Evolutionary conservation across 305 asterid genomes (phyloP).

Genomic region (Salvia sclarea): DNA sequence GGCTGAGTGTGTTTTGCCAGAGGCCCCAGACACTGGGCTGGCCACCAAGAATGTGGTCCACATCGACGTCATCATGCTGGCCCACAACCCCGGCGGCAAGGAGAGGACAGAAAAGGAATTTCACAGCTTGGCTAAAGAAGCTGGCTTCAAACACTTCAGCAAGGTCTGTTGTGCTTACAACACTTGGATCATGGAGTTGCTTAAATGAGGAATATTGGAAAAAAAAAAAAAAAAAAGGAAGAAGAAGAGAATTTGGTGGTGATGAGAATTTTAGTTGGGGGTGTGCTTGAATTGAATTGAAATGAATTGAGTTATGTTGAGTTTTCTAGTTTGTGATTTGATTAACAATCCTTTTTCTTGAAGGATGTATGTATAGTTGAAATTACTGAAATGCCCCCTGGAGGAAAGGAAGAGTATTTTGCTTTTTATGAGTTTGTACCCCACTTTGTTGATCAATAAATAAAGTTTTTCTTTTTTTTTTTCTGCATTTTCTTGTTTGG

Average conservation of each 20-base stretch:
- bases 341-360: background rate
- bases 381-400: background rate
- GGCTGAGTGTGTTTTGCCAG: conserved; percentile 66
- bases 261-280: background rate
- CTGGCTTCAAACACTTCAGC: conserved; percentile 58
- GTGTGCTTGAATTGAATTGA: background rate
- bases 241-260: too few species aligned
- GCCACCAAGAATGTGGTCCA: conserved; percentile 61
- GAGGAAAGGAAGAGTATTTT: background rate
- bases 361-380: background rate
- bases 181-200: conserved; percentile 73
- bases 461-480: conserved; percentile 10
- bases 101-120: conserved; percentile 88
- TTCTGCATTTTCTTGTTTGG: background rate
- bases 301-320: too few species aligned
- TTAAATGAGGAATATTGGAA: conserved; percentile 39
- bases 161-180: conserved; percentile 61
- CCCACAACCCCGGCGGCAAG: conserved; percentile 86
- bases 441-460: conserved; percentile 23
- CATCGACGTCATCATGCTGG: conserved; percentile 73
- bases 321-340: background rate
- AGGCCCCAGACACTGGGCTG: conserved; percentile 55
- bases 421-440: conserved; percentile 9
- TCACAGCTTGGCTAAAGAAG: conserved; percentile 54
- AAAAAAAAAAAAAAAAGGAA: too few species aligned